A percentile compares a stretch with the other conserved stretches of the same genome.
Evolutionary conservation across 352 stramenopile species (phyloP).

Genomic region (Globisporangium iwayamae): DNA sequence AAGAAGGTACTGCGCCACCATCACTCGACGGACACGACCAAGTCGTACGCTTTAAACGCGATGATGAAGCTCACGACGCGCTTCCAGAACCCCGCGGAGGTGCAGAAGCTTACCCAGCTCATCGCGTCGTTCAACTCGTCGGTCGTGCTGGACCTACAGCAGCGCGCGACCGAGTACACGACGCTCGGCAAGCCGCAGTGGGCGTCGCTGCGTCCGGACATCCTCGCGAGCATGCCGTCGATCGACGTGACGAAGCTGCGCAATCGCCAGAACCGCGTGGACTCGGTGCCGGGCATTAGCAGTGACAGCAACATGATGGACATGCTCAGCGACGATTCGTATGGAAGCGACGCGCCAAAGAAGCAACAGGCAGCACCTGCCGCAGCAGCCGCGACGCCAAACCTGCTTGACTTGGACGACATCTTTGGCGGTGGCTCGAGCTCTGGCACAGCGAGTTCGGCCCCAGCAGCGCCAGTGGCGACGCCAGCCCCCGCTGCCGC

Average conservation of each 20-base stretch:
- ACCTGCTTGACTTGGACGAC: constrained; percentile 94
- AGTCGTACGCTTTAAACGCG: constrained; percentile 82
- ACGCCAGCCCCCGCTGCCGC: constrained; percentile 23
- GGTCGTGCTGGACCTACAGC: constrained; percentile 95
- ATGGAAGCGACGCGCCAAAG: constrained; percentile 7
- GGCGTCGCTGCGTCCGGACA: constrained; percentile 73
- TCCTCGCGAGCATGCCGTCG: constrained; percentile 92
- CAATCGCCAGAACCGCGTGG: constrained; percentile 52
- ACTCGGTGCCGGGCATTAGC: constrained; percentile 26
- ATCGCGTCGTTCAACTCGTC: constrained; percentile 90
- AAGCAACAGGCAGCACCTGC: constrained; percentile 4
- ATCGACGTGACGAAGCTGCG: constrained; percentile 89
- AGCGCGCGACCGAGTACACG: constrained; percentile 95
- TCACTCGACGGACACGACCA: constrained; percentile 75
- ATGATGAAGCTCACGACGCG: constrained; percentile 96
- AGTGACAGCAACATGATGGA: constrained; percentile 13
- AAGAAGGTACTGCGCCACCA: constrained; percentile 81
- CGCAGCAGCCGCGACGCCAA: constrained; percentile 27
- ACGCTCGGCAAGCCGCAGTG: constrained; percentile 82
- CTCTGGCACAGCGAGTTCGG: constrained; percentile 16
- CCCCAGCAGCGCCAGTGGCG: constrained; percentile 20
- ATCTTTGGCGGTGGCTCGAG: constrained; percentile 87
- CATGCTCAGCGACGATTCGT: constrained; percentile 61
- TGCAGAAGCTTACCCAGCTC: constrained; percentile 78
- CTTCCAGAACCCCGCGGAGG: constrained; percentile 71